A percentile compares a stretch with the other conserved stretches of the same genome.
These are phyloP conservation scores for Pseudevernia furfuracea DNA, from an alignment of 495 filamentous ascomycete species.

Conservation along the genomic window DNA sequence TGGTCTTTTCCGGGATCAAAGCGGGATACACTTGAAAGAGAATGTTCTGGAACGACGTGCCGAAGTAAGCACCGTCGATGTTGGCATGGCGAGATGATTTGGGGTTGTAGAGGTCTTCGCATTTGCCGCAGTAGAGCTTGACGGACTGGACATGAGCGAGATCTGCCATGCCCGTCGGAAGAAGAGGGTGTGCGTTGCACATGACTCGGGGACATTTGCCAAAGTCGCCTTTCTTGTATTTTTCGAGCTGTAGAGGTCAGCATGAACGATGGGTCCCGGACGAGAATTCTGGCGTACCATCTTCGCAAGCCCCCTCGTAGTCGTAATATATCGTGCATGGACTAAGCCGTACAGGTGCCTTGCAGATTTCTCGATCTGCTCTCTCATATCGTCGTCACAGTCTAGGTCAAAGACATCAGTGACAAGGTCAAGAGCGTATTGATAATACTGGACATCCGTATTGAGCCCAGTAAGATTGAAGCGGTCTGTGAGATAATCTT, in stretches of 20 bases:
- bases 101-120: slow-evolving; percentile 97
- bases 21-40: slow-evolving; percentile 96
- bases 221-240: slow-evolving; percentile 97
- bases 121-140: slow-evolving; percentile 92
- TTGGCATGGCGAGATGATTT: slow-evolving; percentile 92
- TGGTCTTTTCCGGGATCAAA: slow-evolving; percentile 74
- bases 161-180: slow-evolving; percentile 90
- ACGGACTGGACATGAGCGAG: slow-evolving; percentile 75
- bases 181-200: slow-evolving; percentile 82
- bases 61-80: slow-evolving; percentile 97
- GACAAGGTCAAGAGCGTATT: slow-evolving; percentile 96
- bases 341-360: slow-evolving; percentile 94
- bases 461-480: slow-evolving; percentile 98
- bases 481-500: slow-evolving; percentile 95
- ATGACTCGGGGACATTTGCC: slow-evolving; percentile 95
- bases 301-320: slow-evolving; percentile 84
- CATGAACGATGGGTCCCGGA: background rate
- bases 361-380: slow-evolving; percentile 96
- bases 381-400: slow-evolving; percentile 94
- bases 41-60: slow-evolving; percentile 96
- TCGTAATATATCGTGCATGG: slow-evolving; percentile 95
- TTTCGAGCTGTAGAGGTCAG: slow-evolving; percentile 64
- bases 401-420: slow-evolving; percentile 99
- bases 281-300: slow-evolving; percentile 58
- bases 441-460: slow-evolving; percentile 95